Conservation (phyloP, 2,329 filamentous ascomycete genomes). For the Neurospora sp. region DNA sequence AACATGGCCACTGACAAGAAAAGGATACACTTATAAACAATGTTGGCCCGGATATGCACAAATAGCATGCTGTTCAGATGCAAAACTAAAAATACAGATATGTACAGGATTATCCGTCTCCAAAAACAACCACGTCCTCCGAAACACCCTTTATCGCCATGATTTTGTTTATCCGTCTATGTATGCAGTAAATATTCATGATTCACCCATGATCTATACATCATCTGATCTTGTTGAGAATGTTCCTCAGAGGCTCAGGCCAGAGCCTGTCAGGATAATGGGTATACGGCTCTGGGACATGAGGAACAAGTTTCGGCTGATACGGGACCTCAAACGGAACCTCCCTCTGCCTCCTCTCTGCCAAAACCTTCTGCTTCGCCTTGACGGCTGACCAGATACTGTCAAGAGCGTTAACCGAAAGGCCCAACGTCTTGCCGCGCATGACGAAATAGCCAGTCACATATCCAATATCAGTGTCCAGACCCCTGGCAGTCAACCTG, state of each 20-base stretch:
- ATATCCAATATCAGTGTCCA: constrained; percentile 67
- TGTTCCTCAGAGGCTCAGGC: neutral
- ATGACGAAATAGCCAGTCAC: constrained; percentile 81
- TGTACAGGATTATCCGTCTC: neutral
- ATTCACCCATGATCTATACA: neutral
- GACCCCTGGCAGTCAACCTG: constrained; percentile 50
- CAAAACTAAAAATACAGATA: neutral
- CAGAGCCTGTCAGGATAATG: neutral
- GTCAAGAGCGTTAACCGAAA: constrained; percentile 56
- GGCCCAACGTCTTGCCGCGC: constrained; percentile 60
- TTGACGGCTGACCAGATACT: constrained; percentile 64
- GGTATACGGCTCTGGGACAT: neutral
- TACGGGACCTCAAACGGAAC: constrained; percentile 6
- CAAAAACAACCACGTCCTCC: neutral
- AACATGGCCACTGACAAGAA: neutral
- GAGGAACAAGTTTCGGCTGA: neutral
- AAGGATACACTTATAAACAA: neutral
- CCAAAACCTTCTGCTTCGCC: constrained; percentile 42
- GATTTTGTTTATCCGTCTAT: neutral
- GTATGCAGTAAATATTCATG: neutral
- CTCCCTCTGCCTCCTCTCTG: constrained; percentile 3
- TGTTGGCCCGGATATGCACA: neutral
- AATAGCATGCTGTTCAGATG: neutral
- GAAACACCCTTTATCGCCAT: neutral
- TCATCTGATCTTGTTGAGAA: neutral